Conservation (phyloP, 139 green algal species). For the Chlorella vulgaris region DNA sequence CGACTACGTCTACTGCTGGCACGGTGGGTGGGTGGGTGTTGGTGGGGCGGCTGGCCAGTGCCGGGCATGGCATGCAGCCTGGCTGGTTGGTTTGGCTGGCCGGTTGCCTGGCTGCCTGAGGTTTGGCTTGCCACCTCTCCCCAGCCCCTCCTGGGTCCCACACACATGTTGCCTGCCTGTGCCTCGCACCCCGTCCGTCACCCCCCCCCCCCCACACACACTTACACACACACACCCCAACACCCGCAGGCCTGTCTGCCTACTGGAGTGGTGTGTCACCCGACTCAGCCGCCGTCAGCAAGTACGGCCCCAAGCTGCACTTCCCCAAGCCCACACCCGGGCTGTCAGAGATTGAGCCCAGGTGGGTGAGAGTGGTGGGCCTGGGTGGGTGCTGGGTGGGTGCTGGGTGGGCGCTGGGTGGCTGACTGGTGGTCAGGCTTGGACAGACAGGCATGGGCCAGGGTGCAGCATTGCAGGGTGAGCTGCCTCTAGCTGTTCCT, state of each 20-base stretch:
- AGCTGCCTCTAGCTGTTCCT: no score
- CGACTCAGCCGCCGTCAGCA: conserved; percentile 30
- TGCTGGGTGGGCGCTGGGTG: not conserved
- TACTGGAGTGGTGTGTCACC: conserved; percentile 93
- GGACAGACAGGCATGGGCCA: not conserved
- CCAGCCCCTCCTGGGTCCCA: not conserved
- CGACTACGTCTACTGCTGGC: conserved; percentile 93
- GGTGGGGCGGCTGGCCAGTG: no score
- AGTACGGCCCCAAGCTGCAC: conserved; percentile 46
- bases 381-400: not conserved
- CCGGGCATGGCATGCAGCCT: no score
- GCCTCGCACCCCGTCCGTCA: not conserved
- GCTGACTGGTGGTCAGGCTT: not conserved
- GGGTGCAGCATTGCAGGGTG: not conserved
- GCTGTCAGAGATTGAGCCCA: conserved; percentile 83
- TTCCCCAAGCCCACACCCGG: conserved; percentile 41
- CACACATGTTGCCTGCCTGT: not conserved
- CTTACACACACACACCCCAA: not conserved
- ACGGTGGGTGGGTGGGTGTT: conserved; percentile 46
- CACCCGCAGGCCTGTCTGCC: conserved; percentile 67
- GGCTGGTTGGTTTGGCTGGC: not conserved
- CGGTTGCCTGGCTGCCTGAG: not conserved
- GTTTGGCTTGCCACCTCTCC: not conserved
- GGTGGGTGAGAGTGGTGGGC: conserved; percentile 7
- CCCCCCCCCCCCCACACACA: not conserved